Conservation (phyloP, 139 green algal genomes). For the Ulvella scutata region DNA sequence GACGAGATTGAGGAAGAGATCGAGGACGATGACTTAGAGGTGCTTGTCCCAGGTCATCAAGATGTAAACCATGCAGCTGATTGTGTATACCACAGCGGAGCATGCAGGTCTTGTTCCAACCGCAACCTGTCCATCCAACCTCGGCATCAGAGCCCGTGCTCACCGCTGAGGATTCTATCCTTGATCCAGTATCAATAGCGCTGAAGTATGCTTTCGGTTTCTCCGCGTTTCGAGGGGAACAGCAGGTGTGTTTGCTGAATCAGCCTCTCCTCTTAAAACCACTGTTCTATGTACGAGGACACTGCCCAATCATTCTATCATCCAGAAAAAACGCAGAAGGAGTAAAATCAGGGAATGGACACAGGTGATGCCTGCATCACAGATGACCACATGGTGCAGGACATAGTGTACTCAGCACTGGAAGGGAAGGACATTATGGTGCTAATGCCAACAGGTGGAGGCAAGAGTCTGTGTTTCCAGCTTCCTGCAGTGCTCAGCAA, state of each 20-base stretch:
- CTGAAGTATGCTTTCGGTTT: not conserved
- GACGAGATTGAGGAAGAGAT: too few species aligned
- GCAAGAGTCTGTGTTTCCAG: slow-evolving; percentile 77
- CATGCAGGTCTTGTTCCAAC: too few species aligned
- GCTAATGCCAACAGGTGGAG: slow-evolving; percentile 89
- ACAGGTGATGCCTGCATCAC: not conserved
- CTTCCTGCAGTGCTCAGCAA: slow-evolving; percentile 22
- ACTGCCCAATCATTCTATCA: not conserved
- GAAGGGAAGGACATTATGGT: slow-evolving; percentile 65
- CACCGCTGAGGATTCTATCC: not conserved
- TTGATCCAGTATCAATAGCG: not conserved
- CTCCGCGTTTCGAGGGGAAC: not conserved
- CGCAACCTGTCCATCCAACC: too few species aligned
- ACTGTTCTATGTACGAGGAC: not conserved
- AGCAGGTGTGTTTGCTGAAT: not conserved
- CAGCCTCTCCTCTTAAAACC: not conserved
- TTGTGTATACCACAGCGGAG: too few species aligned
- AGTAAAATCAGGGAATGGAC: not conserved
- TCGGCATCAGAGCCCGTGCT: not conserved
- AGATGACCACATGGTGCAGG: not conserved
- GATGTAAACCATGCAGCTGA: too few species aligned
- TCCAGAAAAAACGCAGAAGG: not conserved
- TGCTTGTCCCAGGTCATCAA: too few species aligned
- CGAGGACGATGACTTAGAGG: too few species aligned
- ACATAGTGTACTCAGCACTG: slow-evolving; percentile 53